These are phyloP conservation scores for Oryza meridionalis DNA, from an alignment of 176 grass and related monocot species.

Conservation along the genomic window DNA sequence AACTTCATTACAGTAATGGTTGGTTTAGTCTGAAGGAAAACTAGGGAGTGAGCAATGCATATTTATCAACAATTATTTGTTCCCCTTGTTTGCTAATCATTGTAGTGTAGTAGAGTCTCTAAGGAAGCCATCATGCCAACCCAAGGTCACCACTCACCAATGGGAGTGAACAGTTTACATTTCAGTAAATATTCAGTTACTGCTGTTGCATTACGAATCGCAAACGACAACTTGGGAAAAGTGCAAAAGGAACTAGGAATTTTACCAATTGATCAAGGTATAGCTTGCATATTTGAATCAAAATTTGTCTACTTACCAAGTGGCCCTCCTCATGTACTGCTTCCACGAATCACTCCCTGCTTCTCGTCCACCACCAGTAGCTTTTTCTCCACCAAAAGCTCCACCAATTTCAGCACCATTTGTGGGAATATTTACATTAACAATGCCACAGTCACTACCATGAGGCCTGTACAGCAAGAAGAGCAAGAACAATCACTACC, in stretches of 20 bases:
- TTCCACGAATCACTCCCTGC: conserved; percentile 99
- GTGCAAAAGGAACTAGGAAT: background rate
- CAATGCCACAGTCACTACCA: conserved; percentile 97
- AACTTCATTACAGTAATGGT: background rate
- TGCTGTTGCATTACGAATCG: too few relatives aligned
- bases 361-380: conserved; percentile 93
- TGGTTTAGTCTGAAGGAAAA: conserved; percentile 7
- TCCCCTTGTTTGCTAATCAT: too few relatives aligned
- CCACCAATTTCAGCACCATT: conserved; percentile 98
- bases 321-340: conserved; percentile 95
- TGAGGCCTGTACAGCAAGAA: conserved; percentile 64
- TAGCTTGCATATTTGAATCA: conserved; percentile 1
- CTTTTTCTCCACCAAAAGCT: conserved; percentile 99
- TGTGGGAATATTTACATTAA: conserved; percentile 98
- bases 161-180: background rate
- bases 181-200: background rate
- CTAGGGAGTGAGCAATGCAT: background rate
- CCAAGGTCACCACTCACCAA: too few relatives aligned
- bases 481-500: conserved; percentile 26
- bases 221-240: background rate
- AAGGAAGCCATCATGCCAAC: too few relatives aligned
- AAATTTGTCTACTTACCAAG: conserved; percentile 69
- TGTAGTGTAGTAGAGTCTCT: too few relatives aligned
- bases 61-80: too few relatives aligned
- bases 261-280: background rate